Base-by-base conservation (phyloP, 805 yeast genomes). In the Geotrichum ghanense region DNA sequence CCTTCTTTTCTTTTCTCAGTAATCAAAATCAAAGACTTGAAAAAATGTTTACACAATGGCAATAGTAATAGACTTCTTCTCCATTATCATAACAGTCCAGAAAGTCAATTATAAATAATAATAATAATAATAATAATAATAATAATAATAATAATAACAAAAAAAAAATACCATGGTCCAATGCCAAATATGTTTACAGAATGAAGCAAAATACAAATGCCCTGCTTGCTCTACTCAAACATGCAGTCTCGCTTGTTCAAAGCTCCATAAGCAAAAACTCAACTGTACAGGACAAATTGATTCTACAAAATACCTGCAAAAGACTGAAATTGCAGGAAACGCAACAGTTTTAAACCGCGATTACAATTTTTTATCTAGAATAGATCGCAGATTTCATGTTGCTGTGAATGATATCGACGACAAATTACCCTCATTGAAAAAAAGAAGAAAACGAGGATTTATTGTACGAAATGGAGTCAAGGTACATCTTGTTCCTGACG, bases 181-280 rank as follows among this genome's bases (percentile, higher is more conserved):
- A n/a, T 79, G 83, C 53, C 68, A 63, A 48, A 64, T 76, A 16
- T 79, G 84, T 52, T 58, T 61, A 9, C 55, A 54, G 17, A 56
- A 65, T 3, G 60, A 54, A 22, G 67, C 70, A 48, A 83, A 80
- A 56, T 89, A 89, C 60, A 78, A 72, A 12, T 89, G 97, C 61
- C 96, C 96, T 0, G 80, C 81, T 16, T 89, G 97, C 58, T 64
- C 66, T 3, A 60, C 67, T 3, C 70, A 65, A 48, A 82, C 90
- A 0, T 89, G 97, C 59, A 77, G 83, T 0, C 58, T 84, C 4
- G 70, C 56, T 6, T 89, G 96, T 65, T 84, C 83, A 22, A 77
- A 75, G 50, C 59, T 70, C 20, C 97, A 89, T 58, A 87, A 87
- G 61, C 55, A 53, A 3, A 73, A 74, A 45, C 65, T 74, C 6